phyloP scores from a whole-genome alignment of 2,329 filamentous ascomycete species.

The Rosellinia necatrix region DNA sequence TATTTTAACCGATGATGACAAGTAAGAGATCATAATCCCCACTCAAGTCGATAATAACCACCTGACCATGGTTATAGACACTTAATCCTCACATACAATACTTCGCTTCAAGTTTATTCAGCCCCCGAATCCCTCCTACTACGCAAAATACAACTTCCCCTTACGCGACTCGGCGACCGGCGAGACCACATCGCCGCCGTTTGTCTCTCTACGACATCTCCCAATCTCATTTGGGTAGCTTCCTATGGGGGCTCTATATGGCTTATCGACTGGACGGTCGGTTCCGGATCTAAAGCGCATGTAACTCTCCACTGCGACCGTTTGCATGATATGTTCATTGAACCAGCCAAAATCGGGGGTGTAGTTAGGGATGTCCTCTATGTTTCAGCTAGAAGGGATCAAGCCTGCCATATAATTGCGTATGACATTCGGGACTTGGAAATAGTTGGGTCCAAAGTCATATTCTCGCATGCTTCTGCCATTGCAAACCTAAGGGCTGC shows the following conservation, averaged over 20 bases:
- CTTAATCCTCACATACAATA: conserved; percentile 75
- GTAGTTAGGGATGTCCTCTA: conserved; percentile 51
- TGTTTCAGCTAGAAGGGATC: conserved; percentile 50
- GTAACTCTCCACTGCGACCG: conserved; percentile 51
- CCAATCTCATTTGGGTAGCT: conserved; percentile 63
- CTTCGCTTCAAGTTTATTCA: conserved; percentile 79
- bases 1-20: conserved; percentile 64
- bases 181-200: conserved; percentile 48
- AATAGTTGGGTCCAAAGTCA: conserved; percentile 39
- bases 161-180: conserved; percentile 35
- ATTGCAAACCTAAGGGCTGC: conserved; percentile 57
- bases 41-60: neutral
- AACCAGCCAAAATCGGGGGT: conserved; percentile 45
- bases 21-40: conserved; percentile 49
- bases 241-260: conserved; percentile 62
- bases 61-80: conserved; percentile 56
- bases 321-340: conserved; percentile 52
- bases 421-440: conserved; percentile 46
- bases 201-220: conserved; percentile 48
- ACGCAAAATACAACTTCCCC: conserved; percentile 67
- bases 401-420: conserved; percentile 49
- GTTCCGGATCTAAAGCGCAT: conserved; percentile 47
- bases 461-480: conserved; percentile 44
- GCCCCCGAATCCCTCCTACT: conserved; percentile 79
- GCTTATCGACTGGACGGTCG: conserved; percentile 62